Evolutionary conservation across 192 early-diverging fungal species (phyloP).

Genomic region (Dispira simplex): DNA sequence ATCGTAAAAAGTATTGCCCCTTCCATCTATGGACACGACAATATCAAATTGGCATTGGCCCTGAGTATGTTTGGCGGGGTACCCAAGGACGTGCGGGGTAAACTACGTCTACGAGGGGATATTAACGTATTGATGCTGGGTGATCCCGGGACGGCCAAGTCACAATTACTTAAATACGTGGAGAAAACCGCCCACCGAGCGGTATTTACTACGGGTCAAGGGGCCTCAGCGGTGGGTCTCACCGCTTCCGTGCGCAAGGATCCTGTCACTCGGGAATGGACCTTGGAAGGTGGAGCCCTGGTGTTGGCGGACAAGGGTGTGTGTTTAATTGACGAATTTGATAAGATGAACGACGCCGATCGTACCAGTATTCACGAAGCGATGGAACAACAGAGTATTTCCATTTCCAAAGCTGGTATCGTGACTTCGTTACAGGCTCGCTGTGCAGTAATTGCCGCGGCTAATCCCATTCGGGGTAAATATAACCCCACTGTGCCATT

Average conservation of each 20-base stretch:
- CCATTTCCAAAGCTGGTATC: constrained; percentile 79
- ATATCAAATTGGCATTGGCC: constrained; percentile 89
- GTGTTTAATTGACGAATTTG: constrained; percentile 82
- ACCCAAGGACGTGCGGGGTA: constrained; percentile 83
- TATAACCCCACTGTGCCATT: constrained; percentile 86
- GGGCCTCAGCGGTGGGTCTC: constrained; percentile 70
- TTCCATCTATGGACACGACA: constrained; percentile 97
- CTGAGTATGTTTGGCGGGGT: constrained; percentile 94
- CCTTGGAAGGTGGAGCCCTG: constrained; percentile 75
- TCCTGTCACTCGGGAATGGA: constrained; percentile 76
- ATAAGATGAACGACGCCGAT: constrained; percentile 84
- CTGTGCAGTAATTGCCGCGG: constrained; percentile 66
- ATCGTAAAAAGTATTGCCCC: constrained; percentile 92
- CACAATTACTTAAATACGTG: constrained; percentile 73
- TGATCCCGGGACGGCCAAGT: constrained; percentile 79
- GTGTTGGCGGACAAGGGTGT: constrained; percentile 79
- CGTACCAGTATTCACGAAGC: constrained; percentile 91
- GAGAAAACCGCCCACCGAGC: constrained; percentile 74
- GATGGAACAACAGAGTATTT: constrained; percentile 84
- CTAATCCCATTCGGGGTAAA: constrained; percentile 72
- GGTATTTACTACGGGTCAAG: constrained; percentile 77
- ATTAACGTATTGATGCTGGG: constrained; percentile 94
- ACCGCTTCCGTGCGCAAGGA: constrained; percentile 76
- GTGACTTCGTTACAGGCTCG: constrained; percentile 73
- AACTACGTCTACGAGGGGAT: constrained; percentile 92